These are phyloP conservation scores for Neurospora sp. DNA, from an alignment of 495 filamentous ascomycete genomes.

Conservation along the genomic window DNA sequence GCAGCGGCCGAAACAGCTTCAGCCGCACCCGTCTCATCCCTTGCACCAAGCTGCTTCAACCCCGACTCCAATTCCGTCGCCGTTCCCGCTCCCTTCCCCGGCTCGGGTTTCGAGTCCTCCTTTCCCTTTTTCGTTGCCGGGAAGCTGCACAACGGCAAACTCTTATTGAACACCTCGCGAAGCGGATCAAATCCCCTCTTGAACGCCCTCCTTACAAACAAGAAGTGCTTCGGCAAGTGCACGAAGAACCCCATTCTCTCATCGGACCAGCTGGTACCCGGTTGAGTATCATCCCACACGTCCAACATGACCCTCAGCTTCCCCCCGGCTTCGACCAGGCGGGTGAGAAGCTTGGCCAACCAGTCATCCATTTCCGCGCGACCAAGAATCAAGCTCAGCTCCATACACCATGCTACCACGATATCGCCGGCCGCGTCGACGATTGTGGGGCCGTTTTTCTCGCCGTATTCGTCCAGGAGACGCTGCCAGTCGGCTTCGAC, in stretches of 20 bases:
- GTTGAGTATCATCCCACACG: not conserved
- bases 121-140: not conserved
- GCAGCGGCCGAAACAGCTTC: too few relatives aligned
- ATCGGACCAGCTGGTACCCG: slow-evolving; percentile 16
- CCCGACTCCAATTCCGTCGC: not conserved
- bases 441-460: not conserved
- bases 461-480: slow-evolving; percentile 18
- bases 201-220: not conserved
- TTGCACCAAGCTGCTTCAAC: not conserved
- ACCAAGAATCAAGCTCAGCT: not conserved
- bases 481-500: slow-evolving; percentile 26
- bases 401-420: accelerated
- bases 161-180: not conserved
- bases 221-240: slow-evolving; percentile 14
- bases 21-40: too few relatives aligned
- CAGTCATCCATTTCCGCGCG: not conserved
- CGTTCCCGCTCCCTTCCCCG: not conserved
- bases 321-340: slow-evolving; percentile 4
- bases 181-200: accelerated
- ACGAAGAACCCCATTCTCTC: slow-evolving; percentile 19
- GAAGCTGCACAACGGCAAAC: not conserved
- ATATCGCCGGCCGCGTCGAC: not conserved
- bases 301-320: slow-evolving; percentile 10
- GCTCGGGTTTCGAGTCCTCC: slow-evolving; percentile 7
- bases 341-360: slow-evolving; percentile 19